These are phyloP conservation scores for Selaginella tamariscina DNA, from an alignment of 75 land plant species.

Conservation along the genomic window DNA sequence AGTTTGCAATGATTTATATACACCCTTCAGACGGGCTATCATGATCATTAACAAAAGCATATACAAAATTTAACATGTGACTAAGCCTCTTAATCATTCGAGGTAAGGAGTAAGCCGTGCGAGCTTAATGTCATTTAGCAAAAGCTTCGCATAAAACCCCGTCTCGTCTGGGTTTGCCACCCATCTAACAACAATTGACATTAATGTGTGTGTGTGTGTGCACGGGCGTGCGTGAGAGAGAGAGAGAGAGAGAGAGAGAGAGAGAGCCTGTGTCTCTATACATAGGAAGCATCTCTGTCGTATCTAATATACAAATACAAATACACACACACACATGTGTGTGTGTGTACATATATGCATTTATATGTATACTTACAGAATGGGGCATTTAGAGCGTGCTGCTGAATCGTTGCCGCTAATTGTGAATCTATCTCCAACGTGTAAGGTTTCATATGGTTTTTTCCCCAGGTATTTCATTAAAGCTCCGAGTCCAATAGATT, in stretches of 20 bases:
- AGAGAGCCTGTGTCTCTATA: too few species aligned
- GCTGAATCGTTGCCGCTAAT: conserved; percentile 43
- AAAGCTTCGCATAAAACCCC: conserved; percentile 30
- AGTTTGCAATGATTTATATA: background rate
- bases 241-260: too few species aligned
- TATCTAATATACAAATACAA: too few species aligned
- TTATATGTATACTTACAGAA: conserved; percentile 22
- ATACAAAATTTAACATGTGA: background rate
- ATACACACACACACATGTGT: too few species aligned
- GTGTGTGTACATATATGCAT: too few species aligned
- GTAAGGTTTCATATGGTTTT: conserved; percentile 34
- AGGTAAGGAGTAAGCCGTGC: conserved; percentile 30
- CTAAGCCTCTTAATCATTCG: conserved; percentile 4
- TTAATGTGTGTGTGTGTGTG: too few species aligned
- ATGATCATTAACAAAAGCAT: too few species aligned
- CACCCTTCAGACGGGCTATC: too few species aligned
- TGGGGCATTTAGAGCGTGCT: conserved; percentile 38
- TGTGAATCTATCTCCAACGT: conserved; percentile 42
- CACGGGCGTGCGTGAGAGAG: too few species aligned
- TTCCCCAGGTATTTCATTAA: conserved; percentile 33
- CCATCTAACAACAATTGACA: conserved; percentile 28
- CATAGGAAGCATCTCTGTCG: too few species aligned
- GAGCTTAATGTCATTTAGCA: conserved; percentile 27
- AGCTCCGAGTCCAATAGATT: conserved; percentile 37
- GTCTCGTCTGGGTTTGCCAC: conserved; percentile 44